Percentiles rank a stretch among this genome's conserved stretches.
phyloP scores from a whole-genome alignment of 805 yeast species.

The Saccharomyces jurei region DNA sequence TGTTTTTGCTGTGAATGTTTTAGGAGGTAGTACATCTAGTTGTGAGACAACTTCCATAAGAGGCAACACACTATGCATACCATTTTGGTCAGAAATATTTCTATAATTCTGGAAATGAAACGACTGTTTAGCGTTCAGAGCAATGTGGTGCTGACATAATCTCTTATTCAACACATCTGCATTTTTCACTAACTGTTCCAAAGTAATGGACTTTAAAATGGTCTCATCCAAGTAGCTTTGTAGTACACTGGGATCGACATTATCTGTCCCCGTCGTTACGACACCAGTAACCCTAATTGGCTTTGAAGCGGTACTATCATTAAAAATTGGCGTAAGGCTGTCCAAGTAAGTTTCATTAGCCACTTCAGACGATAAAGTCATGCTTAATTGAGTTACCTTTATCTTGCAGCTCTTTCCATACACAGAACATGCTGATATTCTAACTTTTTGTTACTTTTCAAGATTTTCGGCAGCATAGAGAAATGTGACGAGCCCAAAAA shows the following conservation, averaged over 20 bases:
- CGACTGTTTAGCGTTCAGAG: conserved; percentile 14
- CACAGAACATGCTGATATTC: neutral
- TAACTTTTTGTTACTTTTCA: neutral
- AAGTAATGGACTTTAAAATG: conserved; percentile 17
- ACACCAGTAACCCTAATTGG: conserved; percentile 23
- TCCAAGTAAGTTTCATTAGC: neutral
- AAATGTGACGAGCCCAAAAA: neutral
- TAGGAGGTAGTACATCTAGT: conserved; percentile 42
- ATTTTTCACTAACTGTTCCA: conserved; percentile 20
- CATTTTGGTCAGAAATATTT: neutral
- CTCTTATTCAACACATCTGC: conserved; percentile 24
- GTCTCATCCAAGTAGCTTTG: conserved; percentile 25
- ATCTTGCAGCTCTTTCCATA: neutral
- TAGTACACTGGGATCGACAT: conserved; percentile 16
- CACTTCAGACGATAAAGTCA: neutral
- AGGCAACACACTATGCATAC: conserved; percentile 7
- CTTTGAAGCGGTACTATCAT: conserved; percentile 12
- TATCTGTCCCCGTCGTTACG: conserved; percentile 12
- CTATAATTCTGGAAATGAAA: neutral
- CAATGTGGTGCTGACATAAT: conserved; percentile 23
- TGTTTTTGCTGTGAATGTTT: conserved; percentile 72
- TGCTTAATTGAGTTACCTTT: neutral
- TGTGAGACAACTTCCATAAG: conserved; percentile 26
- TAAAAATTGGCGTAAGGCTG: conserved; percentile 3
- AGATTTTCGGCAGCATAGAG: neutral